These are phyloP conservation scores for Fusarium equiseti DNA, from an alignment of 2,329 filamentous ascomycete genomes.

Conservation along the genomic window DNA sequence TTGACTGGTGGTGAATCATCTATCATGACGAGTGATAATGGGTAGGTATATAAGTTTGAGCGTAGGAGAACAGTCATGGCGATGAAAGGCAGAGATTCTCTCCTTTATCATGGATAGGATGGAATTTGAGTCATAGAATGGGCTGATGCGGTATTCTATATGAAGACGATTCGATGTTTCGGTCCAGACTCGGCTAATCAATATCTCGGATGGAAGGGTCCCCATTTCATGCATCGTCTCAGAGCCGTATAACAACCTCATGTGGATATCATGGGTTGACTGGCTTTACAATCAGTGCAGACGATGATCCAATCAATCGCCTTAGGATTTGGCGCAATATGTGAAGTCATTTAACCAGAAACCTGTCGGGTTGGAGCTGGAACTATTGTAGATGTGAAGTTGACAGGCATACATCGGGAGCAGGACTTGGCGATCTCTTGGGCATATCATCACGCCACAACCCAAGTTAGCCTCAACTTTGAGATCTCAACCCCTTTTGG, in stretches of 20 bases:
- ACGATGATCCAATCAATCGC: neutral
- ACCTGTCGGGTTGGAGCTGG: neutral
- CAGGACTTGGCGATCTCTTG: slow-evolving; percentile 29
- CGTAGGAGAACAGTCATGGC: neutral
- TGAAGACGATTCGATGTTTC: slow-evolving; percentile 36
- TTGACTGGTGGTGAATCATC: neutral
- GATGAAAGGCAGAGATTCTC: neutral
- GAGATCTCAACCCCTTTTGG: neutral
- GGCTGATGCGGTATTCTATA: slow-evolving; percentile 12
- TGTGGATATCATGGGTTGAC: neutral
- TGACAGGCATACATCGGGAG: neutral
- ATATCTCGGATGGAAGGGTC: slow-evolving; percentile 42
- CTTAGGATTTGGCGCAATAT: too few species aligned
- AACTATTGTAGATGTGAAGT: neutral
- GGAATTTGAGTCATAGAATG: slow-evolving; percentile 5
- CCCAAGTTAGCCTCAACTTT: slow-evolving; percentile 24
- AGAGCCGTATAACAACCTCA: slow-evolving; percentile 5
- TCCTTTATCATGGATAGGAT: neutral
- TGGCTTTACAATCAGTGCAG: neutral
- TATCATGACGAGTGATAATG: neutral
- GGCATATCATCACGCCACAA: slow-evolving; percentile 2
- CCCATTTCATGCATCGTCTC: slow-evolving; percentile 14
- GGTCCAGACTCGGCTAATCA: slow-evolving; percentile 46
- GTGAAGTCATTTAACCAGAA: neutral
- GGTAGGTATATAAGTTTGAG: neutral